Conservation (phyloP, 2,329 filamentous ascomycete genomes). For the Cordyceps fumosorosea region DNA sequence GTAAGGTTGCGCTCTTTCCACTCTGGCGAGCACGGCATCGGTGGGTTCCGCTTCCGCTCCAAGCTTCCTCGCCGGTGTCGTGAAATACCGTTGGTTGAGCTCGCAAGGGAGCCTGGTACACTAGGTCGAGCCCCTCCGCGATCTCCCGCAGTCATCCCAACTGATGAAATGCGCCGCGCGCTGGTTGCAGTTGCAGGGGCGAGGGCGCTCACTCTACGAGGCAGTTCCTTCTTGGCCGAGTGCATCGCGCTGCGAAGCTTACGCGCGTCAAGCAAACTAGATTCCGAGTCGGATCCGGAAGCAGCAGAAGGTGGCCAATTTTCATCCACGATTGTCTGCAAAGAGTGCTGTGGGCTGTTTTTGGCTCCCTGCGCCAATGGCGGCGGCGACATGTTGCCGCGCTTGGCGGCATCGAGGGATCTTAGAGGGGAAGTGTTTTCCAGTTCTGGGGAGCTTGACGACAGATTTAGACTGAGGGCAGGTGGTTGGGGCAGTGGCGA, state of each 20-base stretch:
- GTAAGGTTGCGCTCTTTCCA: slow-evolving; percentile 38
- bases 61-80: slow-evolving; percentile 44
- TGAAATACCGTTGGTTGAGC: slow-evolving; percentile 49
- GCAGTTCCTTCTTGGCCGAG: slow-evolving; percentile 41
- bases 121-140: slow-evolving; percentile 22
- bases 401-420: slow-evolving; percentile 42
- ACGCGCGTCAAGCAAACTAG: slow-evolving; percentile 42
- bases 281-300: slow-evolving; percentile 40
- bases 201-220: slow-evolving; percentile 34
- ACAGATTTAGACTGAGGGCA: slow-evolving; percentile 49
- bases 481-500: slow-evolving; percentile 56
- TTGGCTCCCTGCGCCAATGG: slow-evolving; percentile 26
- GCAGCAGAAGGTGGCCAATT: slow-evolving; percentile 40
- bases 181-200: slow-evolving; percentile 28
- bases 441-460: slow-evolving; percentile 34
- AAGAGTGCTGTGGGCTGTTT: slow-evolving; percentile 27
- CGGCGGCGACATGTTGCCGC: slow-evolving; percentile 44
- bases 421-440: slow-evolving; percentile 38
- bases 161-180: slow-evolving; percentile 39
- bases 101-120: slow-evolving; percentile 39
- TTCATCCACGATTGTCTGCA: slow-evolving; percentile 40
- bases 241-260: slow-evolving; percentile 51
- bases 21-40: slow-evolving; percentile 46
- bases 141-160: slow-evolving; percentile 28
- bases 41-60: slow-evolving; percentile 46